Base-by-base conservation (phyloP, 768 basidiomycete genomes). In the Auriculariales sp. region DNA sequence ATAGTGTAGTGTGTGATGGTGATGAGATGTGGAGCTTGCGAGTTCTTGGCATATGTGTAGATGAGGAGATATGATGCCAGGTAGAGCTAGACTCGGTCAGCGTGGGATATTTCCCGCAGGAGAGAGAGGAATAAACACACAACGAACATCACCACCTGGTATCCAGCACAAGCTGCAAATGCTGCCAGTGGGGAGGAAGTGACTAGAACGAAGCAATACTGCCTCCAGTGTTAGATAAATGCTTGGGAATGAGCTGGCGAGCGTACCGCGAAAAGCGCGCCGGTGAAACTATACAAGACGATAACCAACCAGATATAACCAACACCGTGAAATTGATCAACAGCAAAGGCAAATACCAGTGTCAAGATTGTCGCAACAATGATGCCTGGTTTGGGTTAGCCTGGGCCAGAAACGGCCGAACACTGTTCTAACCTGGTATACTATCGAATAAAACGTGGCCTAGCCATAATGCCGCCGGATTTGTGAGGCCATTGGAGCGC, bases 371-470 rank as follows among this genome's bases (percentile, higher is more conserved):
- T 81, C 1, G 84, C 71, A 19, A 76, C 59, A n/a, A 81, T 62
- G 14, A 80, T 55, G 3, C 74, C 71, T 52, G 75, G n/a, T n/a
- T n/a, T n/a, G n/a, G n/a, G n/a, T n/a, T n/a, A n/a, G n/a, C n/a
- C n/a, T n/a, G n/a, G n/a, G n/a, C n/a, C n/a, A n/a, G n/a, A n/a
- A n/a, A n/a, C n/a, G n/a, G n/a, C n/a, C n/a, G n/a, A n/a, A n/a
- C n/a, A n/a, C n/a, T n/a, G n/a, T n/a, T n/a, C n/a, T n/a, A n/a
- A n/a, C n/a, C n/a, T n/a, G n/a, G 71, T 9, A 82, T 69, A 6
- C 75, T 69, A 57, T 89, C 86, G 61, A 83, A 85, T 58, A 82
- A 65, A 14, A 87, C 68, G 62, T 89, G 86, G 2, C 86, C 86
- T 3, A 89, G 65, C 83, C 84, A 86, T 36, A 88, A 66, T 2